Percentiles rank a stretch among this genome's conserved stretches.
Conservation (phyloP, 2,329 filamentous ascomycete genomes). For the Paracamarosporium sp. region DNA sequence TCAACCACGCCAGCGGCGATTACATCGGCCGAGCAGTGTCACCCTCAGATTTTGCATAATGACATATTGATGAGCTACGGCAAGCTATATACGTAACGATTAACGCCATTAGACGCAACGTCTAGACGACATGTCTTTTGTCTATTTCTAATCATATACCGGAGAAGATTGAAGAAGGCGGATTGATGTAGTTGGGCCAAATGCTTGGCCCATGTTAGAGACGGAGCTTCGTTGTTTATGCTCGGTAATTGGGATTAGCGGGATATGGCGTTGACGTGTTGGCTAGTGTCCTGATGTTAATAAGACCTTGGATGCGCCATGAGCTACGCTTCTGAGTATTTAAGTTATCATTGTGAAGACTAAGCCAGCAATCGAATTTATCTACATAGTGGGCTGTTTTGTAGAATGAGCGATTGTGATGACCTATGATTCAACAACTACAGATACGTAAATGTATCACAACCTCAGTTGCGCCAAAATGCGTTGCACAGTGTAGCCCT, state of each 20-base stretch:
- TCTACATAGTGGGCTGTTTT: too few species aligned
- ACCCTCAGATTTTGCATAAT: conserved; percentile 28
- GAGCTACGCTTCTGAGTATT: neutral
- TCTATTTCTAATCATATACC: conserved; percentile 26
- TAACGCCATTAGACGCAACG: conserved; percentile 35
- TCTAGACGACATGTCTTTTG: conserved; percentile 36
- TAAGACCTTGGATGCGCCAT: conserved; percentile 5
- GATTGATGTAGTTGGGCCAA: conserved; percentile 25
- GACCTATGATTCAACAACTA: neutral
- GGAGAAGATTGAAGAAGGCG: conserved; percentile 20
- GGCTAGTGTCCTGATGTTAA: conserved; percentile 6
- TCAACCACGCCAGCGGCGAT: conserved; percentile 41
- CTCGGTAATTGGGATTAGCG: neutral
- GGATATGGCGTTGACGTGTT: neutral
- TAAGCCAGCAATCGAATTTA: too few species aligned
- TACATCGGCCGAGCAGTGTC: conserved; percentile 42
- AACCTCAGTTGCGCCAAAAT: too few species aligned
- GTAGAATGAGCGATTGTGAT: neutral
- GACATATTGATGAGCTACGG: conserved; percentile 23
- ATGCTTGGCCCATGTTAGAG: conserved; percentile 2
- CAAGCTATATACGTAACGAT: conserved; percentile 32
- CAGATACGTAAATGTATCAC: too few species aligned
- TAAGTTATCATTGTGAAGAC: neutral
- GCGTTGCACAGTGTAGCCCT: too few species aligned
- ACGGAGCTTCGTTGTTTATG: conserved; percentile 4